A percentile compares a stretch with the other conserved stretches of the same genome.
Conservation (phyloP, 441 rosid genomes). For the Isatis lusitanica region DNA sequence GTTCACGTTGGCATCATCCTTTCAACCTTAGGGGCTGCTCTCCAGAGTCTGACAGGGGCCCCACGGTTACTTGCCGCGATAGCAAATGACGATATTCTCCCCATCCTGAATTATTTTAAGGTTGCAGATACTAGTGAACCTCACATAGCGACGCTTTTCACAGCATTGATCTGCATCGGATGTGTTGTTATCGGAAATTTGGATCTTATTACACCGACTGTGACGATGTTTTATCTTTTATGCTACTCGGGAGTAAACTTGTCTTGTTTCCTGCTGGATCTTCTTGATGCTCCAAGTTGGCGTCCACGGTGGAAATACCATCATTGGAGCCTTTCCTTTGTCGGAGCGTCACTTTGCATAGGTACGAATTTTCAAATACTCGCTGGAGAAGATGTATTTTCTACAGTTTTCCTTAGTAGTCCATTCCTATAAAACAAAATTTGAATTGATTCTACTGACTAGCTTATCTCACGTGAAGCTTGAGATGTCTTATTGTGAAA, state of each 20-base stretch:
- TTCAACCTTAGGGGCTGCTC: slow-evolving; percentile 99
- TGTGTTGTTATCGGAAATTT: slow-evolving; percentile 95
- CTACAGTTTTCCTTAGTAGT: background rate
- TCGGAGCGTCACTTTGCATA: slow-evolving; percentile 89
- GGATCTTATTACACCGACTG: slow-evolving; percentile 95
- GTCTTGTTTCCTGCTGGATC: slow-evolving; percentile 98
- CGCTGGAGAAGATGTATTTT: background rate
- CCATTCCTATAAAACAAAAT: background rate
- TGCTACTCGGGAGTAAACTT: slow-evolving; percentile 97
- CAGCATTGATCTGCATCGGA: slow-evolving; percentile 83
- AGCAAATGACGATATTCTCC: slow-evolving; percentile 98
- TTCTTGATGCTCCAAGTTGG: slow-evolving; percentile 99
- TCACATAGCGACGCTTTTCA: slow-evolving; percentile 84
- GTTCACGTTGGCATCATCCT: slow-evolving; percentile 91
- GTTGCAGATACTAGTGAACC: slow-evolving; percentile 91
- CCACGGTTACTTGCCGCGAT: slow-evolving; percentile 97
- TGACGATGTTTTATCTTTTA: slow-evolving; percentile 96
- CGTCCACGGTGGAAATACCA: slow-evolving; percentile 99
- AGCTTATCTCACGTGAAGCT: slow-evolving; percentile 6
- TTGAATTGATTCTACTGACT: background rate
- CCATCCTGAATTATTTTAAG: slow-evolving; percentile 92
- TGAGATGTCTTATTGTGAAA: slow-evolving; percentile 3
- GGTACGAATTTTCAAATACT: slow-evolving; percentile 49
- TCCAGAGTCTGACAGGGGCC: slow-evolving; percentile 97
- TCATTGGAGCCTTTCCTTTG: slow-evolving; percentile 97